Conservation (phyloP, 306 rosid genomes). For the Citrullus mucosospermus region DNA sequence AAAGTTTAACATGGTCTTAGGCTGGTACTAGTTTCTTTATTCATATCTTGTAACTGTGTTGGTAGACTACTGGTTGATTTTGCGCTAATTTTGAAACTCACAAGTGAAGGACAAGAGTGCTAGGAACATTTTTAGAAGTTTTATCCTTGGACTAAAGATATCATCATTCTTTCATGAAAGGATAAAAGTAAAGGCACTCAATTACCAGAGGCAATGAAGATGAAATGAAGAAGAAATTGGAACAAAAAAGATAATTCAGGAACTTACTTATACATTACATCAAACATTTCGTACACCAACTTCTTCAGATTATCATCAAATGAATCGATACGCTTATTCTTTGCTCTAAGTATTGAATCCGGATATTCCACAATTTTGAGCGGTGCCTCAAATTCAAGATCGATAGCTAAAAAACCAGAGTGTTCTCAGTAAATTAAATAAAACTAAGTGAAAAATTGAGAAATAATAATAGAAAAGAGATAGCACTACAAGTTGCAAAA, state of each 20-base stretch:
- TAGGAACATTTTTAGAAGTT: neutral
- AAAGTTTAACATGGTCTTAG: neutral
- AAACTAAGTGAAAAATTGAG: neutral
- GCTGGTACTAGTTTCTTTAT: neutral
- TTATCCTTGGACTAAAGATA: neutral
- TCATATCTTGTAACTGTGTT: neutral
- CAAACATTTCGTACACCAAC: slow-evolving; percentile 75
- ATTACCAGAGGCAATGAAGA: neutral
- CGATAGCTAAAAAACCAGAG: slow-evolving; percentile 31
- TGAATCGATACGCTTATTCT: slow-evolving; percentile 48
- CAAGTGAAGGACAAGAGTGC: neutral
- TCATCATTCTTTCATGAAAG: neutral
- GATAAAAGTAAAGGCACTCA: neutral
- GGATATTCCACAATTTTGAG: slow-evolving; percentile 64
- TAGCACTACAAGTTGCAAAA: neutral
- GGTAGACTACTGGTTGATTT: neutral
- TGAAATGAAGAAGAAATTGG: neutral
- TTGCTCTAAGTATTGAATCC: slow-evolving; percentile 57
- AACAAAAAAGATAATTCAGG: neutral
- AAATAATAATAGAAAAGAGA: neutral
- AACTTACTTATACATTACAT: slow-evolving; percentile 79
- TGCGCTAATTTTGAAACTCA: neutral
- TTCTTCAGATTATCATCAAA: slow-evolving; percentile 68
- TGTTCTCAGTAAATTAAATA: neutral
- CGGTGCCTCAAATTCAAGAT: slow-evolving; percentile 61